Base-by-base conservation (phyloP, 2,329 filamentous ascomycete genomes). In the Penicillium sp. region DNA sequence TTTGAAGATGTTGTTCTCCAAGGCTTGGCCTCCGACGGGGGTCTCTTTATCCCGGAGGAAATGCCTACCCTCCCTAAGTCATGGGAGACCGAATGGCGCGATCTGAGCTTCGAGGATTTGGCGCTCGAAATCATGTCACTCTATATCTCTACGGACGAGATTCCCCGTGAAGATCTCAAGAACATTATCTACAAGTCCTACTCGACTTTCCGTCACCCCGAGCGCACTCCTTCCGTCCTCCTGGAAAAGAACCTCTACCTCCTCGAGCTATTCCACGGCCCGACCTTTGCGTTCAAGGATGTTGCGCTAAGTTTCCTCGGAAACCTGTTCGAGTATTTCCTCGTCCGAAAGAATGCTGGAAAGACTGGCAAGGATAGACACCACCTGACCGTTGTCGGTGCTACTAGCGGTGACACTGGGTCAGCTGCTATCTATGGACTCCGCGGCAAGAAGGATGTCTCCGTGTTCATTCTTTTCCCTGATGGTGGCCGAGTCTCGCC, bases 341-440 rank as follows among this genome's bases (percentile, higher is more conserved):
- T 76, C 4, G 64, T 70, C 5, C 67, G 72, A 8, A 70, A 67
- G 58, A 75, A 75, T 51, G 48, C 69, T 52, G 69, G 69, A 15
- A 71, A 72, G 51, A 50, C 56, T 28, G 70, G 67, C 19, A 72
- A 71, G 72, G 80, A 85, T 56, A 75, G 86, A 59, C 84, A 93
- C 65, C 87, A 93, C 63, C 74, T 95, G 58, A 90, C 88, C 0
- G 87, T 95, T 3, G 82, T 95, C 49, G 89, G 88, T 19, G 88
- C 88, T 28, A 95, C 88, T 15, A 88, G 84, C 62, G 88, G 88
- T 56, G 88, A 77, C 67, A 97, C 91, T 26, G 91, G 91, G 22
- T 95, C 88, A 26, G 91, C 91, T 10, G 93, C 93, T 57, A 97
- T 98, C 61, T 96, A 97, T 65, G 93, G 93, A 49, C 77, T 98